A percentile compares a stretch with the other conserved stretches of the same genome.
Conservation (phyloP, 2,329 filamentous ascomycete species). For the Alternaria longipes region DNA sequence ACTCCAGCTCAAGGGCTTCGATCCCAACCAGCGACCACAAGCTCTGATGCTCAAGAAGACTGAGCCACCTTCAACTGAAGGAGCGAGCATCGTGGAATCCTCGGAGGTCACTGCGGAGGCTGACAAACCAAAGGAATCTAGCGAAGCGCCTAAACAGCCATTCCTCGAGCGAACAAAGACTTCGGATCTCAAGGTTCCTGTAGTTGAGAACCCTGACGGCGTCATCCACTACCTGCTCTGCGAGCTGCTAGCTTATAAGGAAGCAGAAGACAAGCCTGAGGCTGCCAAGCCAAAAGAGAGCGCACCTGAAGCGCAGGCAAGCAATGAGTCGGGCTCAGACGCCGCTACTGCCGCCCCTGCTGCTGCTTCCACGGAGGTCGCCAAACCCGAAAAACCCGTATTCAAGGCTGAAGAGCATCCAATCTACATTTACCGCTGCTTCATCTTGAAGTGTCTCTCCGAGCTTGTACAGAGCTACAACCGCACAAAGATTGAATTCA, state of each 20-base stretch:
- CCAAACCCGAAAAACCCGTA: constrained; percentile 69
- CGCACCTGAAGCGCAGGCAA: constrained; percentile 31
- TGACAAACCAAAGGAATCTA: constrained; percentile 46
- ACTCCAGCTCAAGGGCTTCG: constrained; percentile 74
- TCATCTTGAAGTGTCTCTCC: constrained; percentile 88
- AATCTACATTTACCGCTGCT: constrained; percentile 96
- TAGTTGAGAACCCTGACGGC: constrained; percentile 91
- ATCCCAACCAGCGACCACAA: constrained; percentile 63
- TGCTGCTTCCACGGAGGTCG: constrained; percentile 23
- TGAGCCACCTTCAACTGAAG: constrained; percentile 40
- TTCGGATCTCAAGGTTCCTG: constrained; percentile 78
- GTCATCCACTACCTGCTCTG: constrained; percentile 95
- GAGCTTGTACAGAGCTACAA: constrained; percentile 94
- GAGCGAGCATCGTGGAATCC: constrained; percentile 21
- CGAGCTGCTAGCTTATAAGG: constrained; percentile 89
- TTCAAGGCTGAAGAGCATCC: constrained; percentile 95
- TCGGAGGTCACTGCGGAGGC: constrained; percentile 45
- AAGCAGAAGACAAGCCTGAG: constrained; percentile 85
- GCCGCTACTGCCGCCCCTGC: constrained; percentile 12
- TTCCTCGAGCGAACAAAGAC: constrained; percentile 72
- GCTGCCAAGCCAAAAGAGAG: constrained; percentile 56
- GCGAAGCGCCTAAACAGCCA: constrained; percentile 48
- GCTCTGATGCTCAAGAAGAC: constrained; percentile 62
- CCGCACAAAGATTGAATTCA: constrained; percentile 95
- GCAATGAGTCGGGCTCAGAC: constrained; percentile 15